Conservation (phyloP, 768 basidiomycete species). For the Lactarius deliciosus region DNA sequence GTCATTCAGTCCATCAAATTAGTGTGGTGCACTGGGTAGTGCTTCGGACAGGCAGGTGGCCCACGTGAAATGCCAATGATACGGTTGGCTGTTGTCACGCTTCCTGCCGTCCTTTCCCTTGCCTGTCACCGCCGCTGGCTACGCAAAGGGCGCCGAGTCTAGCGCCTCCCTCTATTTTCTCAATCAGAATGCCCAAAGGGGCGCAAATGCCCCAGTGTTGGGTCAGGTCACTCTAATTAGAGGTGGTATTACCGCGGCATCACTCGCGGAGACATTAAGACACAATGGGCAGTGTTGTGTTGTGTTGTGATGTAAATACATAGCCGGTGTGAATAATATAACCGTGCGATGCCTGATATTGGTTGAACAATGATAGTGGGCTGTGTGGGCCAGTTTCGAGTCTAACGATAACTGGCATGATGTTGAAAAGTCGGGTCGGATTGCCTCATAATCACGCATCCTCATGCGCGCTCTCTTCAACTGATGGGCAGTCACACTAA, state of each 20-base stretch:
- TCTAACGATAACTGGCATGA: constrained; percentile 46
- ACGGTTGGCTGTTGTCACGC: too few relatives aligned
- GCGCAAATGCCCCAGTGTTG: not conserved
- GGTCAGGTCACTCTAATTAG: not conserved
- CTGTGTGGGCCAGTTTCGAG: constrained; percentile 43
- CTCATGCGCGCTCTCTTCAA: constrained; percentile 66
- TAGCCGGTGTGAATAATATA: constrained; percentile 28
- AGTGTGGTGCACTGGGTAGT: too few relatives aligned
- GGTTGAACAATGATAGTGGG: constrained; percentile 57
- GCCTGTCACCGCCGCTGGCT: not conserved
- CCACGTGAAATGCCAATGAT: too few relatives aligned
- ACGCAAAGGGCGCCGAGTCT: not conserved
- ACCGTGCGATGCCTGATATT: constrained; percentile 42
- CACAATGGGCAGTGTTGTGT: not conserved
- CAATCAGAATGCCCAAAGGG: not conserved
- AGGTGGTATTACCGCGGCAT: not conserved
- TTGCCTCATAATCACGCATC: constrained; percentile 31
- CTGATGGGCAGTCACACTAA: constrained; percentile 84
- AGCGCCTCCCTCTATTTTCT: not conserved
- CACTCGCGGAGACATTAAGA: not conserved
- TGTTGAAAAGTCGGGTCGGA: constrained; percentile 26
- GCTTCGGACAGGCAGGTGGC: not conserved
- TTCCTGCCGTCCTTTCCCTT: not conserved
- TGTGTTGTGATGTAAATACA: constrained; percentile 25
- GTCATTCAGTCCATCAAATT: not conserved